Evolutionary conservation across 352 stramenopile genomes (phyloP), one percentile per base, ranked within the genome.

Genomic region (Globisporangium uncinulatum): DNA sequence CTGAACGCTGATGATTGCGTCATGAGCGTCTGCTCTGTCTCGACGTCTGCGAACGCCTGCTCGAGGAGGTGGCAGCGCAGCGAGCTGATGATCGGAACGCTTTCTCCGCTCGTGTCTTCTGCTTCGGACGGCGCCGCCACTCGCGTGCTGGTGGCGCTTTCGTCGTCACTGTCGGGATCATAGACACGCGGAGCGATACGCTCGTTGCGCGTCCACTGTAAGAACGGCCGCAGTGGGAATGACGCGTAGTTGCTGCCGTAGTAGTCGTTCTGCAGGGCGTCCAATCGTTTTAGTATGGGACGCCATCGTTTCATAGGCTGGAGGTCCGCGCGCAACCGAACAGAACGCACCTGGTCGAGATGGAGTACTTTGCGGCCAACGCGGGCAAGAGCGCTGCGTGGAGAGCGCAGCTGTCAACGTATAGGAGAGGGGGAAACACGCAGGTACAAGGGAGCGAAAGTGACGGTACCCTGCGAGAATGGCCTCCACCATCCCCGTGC

Each of bases 191-290:
- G 70, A 13, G 57, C 36, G 9, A 70, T 71, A 17, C 52, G 59
- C 31, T 86, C 71, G 54, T 86, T 86, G 45, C 69, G 69, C 9
- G 63, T 81, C 80, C 80, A 90, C 8, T 63, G 65, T 31, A 71
- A 51, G 51, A 92, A 90, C 46, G 85, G 72, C 19, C 65, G 36
- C 24, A 92, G 66, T 9, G 72, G 66, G 54, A 92, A 83, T 7
- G 82, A 89, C 29, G 82, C 78, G 52, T 87, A 89, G 55, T 92
- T 86, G 68, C 77, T 89, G 34, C 82, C 82, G 49, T 92, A 92
- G 51, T 89, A 89, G 54, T 92, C 82, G 67, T 89, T 90, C 82
- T 90, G 56, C 9, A 46, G 6, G 44, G 36, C 17, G n/a, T 36
- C 15, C 6, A 5, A 47, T n/a, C 2, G 20, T 15, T 29, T 29